Evolutionary conservation across 768 basidiomycete species (phyloP), one percentile per base, ranked within the genome.

Genomic region (Suillus plorans): DNA sequence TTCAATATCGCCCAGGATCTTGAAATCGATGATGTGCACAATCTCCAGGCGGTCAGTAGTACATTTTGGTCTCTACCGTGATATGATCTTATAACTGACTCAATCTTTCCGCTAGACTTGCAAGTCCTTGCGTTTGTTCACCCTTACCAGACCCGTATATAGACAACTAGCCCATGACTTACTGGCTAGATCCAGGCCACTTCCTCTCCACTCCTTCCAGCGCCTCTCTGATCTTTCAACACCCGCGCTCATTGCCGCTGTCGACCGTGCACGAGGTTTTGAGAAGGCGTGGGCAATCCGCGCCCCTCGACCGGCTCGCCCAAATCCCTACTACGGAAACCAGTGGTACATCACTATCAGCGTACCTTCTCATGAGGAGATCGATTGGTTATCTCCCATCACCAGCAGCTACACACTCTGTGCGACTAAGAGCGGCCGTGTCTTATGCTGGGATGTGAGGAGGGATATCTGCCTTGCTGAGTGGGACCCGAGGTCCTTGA

Each of bases 381-480:
- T 91, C 16, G 89, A 91, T 67, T 91, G 89, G 89, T 76, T 91
- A 6, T 89, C 89, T 3, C 89, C 90, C 20, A 90, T 91, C 68
- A 90, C 89, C 2, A 88, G 88, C 6, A 87, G 84, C 44, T 91
- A 91, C 69, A 89, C 85, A 4, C 83, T 91, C n/a, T 91, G 89
- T 69, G 87, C 89, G 1, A 91, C 90, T 0, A 90, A 90, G 77
- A 86, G 84, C 58, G 89, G 90, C 5, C 88, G 87, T 69, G 88
- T 91, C 22, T 85, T 91, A 18, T 91, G 89, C 68, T 91, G 90
- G 90, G 89, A 91, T 64, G 85, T 91, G 16, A 84, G 85, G 60
- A 80, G 81, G 4, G 86, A 90, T 59, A 71, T 73, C 18, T 86
- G 85, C 65, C 79, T 90, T 4, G 88, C 87, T 0, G 86, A 90